A percentile compares a stretch with the other conserved stretches of the same genome.
These are phyloP conservation scores for Scenedesmus sp. DNA, from an alignment of 163 green algal species.

Conservation along the genomic window DNA sequence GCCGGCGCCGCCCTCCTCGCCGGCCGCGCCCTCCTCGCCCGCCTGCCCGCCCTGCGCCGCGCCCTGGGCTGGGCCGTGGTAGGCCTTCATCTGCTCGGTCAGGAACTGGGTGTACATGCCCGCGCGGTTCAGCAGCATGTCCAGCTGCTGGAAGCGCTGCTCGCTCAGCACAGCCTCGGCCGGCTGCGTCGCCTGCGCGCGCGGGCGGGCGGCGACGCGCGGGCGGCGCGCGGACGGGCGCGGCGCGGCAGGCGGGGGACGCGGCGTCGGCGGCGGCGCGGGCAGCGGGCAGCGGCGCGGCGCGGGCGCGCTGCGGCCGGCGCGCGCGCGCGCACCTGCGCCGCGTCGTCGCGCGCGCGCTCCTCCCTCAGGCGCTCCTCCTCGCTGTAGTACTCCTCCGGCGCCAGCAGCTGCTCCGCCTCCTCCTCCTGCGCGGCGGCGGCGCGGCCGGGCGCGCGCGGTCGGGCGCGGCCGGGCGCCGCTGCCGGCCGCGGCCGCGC, in stretches of 20 bases:
- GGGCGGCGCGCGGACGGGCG: not conserved
- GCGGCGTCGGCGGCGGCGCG: not conserved
- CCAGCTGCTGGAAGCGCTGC: conserved; percentile 69
- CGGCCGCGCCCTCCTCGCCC: not conserved
- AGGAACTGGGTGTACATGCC: conserved; percentile 93
- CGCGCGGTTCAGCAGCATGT: conserved; percentile 84
- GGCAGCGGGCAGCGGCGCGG: not conserved
- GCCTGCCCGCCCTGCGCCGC: not conserved
- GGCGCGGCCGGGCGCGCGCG: too few species aligned
- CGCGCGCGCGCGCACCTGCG: conserved; percentile 1
- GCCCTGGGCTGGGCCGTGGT: conserved; percentile 39
- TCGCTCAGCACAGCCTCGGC: conserved; percentile 26
- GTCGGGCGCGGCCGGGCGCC: too few species aligned
- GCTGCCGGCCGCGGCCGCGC: too few species aligned
- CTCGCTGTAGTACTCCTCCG: conserved; percentile 57
- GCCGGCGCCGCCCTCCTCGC: conserved; percentile 41
- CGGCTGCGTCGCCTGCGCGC: not conserved
- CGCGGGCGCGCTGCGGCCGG: conserved; percentile 10
- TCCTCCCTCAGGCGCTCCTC: conserved; percentile 68
- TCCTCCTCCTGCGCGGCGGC: conserved; percentile 57
- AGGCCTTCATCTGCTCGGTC: conserved; percentile 79
- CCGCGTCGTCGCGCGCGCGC: conserved; percentile 50
- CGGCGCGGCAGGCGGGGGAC: not conserved
- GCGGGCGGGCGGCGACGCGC: not conserved
- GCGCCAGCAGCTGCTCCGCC: conserved; percentile 55